Conservation (phyloP, 169 alveolate species). For the Besnoitia besnoiti region DNA sequence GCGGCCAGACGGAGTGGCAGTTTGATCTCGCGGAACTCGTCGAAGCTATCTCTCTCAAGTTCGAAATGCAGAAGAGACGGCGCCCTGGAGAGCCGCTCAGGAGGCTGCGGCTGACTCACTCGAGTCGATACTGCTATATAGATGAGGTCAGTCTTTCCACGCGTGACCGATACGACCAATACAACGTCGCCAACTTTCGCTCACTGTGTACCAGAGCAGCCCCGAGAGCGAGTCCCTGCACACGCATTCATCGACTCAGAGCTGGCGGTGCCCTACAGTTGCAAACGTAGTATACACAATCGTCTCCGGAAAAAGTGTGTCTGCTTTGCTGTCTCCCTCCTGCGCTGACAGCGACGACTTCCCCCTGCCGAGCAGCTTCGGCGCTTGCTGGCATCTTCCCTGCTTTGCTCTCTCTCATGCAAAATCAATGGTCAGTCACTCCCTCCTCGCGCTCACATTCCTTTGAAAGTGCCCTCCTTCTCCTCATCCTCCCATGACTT, state of each 20-base stretch:
- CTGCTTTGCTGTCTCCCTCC: too few relatives aligned
- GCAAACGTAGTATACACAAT: too few relatives aligned
- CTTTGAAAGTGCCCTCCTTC: constrained; percentile 9
- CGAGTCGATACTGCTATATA: not conserved
- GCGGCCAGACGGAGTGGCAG: not conserved
- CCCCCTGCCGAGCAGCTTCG: constrained; percentile 1
- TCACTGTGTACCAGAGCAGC: too few relatives aligned
- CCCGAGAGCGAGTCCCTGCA: too few relatives aligned
- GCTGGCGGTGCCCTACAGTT: too few relatives aligned
- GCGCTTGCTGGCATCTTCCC: constrained; percentile 13
- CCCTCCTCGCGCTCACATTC: constrained; percentile 5
- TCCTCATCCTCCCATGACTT: not conserved
- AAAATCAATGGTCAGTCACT: constrained; percentile 1
- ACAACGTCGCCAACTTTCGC: too few relatives aligned
- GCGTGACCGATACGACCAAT: too few relatives aligned
- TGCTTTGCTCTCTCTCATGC: constrained; percentile 1
- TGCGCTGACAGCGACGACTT: not conserved
- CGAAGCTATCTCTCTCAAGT: constrained; percentile 38
- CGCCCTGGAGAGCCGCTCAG: constrained; percentile 29
- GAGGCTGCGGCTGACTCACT: constrained; percentile 4
- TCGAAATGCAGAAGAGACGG: not conserved
- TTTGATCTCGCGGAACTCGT: not conserved
- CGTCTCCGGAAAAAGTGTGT: too few relatives aligned
- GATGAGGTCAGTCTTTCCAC: too few relatives aligned
- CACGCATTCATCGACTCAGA: too few relatives aligned